These are phyloP conservation scores for Acrodontium crateriforme DNA, from an alignment of 2,329 filamentous ascomycete genomes.

Conservation along the genomic window DNA sequence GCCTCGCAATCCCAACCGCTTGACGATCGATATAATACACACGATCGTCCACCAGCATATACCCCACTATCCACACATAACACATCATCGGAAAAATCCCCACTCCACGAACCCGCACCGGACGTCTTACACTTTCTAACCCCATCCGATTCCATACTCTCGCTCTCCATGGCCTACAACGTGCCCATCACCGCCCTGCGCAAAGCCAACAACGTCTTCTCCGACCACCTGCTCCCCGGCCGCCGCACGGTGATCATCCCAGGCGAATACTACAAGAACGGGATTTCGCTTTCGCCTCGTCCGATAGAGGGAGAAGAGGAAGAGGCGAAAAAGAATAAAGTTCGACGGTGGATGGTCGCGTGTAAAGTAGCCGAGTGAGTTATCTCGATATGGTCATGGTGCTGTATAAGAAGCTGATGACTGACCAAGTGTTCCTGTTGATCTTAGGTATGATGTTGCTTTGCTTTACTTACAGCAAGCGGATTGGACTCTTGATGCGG, in stretches of 20 bases:
- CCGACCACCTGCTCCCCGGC: conserved; percentile 56
- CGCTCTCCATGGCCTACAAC: conserved; percentile 56
- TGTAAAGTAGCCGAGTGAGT: conserved; percentile 64
- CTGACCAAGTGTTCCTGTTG: conserved; percentile 26
- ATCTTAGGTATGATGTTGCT: conserved; percentile 51
- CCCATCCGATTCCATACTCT: conserved; percentile 53
- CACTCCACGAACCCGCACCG: conserved; percentile 28
- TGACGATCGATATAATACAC: too few relatives aligned
- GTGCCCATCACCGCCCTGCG: conserved; percentile 52
- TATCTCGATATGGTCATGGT: neutral
- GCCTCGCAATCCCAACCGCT: conserved; percentile 4
- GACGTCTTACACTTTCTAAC: conserved; percentile 65
- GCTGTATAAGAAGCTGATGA: conserved; percentile 7
- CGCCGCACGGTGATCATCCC: conserved; percentile 60
- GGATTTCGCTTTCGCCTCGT: conserved; percentile 52
- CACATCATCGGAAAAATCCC: conserved; percentile 17
- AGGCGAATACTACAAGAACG: conserved; percentile 52
- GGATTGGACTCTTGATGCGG: conserved; percentile 50
- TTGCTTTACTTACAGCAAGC: conserved; percentile 60
- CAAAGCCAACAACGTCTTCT: conserved; percentile 53
- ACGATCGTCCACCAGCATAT: conserved; percentile 35
- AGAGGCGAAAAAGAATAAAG: conserved; percentile 53
- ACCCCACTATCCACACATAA: conserved; percentile 19
- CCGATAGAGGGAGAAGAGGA: conserved; percentile 65
- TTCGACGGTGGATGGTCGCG: conserved; percentile 64